Evolutionary conservation across 179 eudicot genomes (phyloP).

Genomic region (Patellifolia procumbens): DNA sequence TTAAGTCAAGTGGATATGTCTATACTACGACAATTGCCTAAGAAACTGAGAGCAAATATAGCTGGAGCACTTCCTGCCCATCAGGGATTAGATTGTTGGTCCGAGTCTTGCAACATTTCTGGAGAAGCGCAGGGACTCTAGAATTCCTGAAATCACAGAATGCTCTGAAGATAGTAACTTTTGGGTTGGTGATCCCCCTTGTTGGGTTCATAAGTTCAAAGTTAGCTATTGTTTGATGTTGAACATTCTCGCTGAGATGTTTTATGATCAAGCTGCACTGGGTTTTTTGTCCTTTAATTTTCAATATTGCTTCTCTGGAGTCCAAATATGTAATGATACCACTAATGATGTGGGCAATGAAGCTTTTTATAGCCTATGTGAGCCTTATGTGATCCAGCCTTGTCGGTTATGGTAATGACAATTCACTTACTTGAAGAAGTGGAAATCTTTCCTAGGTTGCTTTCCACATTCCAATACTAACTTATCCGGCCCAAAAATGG

Average conservation of each 20-base stretch:
- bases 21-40: too few species aligned
- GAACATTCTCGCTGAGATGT: conserved; percentile 51
- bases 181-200: conserved; percentile 81
- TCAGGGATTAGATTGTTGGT: conserved; percentile 39
- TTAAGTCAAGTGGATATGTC: too few species aligned
- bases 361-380: conserved; percentile 65
- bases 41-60: too few species aligned
- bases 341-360: too few species aligned
- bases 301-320: conserved; percentile 54
- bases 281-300: conserved; percentile 63
- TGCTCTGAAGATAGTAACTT: conserved; percentile 42
- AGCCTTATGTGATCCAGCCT: too few species aligned
- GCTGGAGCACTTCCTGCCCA: too few species aligned
- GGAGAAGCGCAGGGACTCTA: conserved; percentile 14
- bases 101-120: conserved; percentile 33
- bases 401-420: too few species aligned
- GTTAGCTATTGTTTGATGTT: conserved; percentile 50
- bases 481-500: too few species aligned
- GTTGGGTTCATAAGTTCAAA: conserved; percentile 72
- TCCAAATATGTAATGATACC: conserved; percentile 28
- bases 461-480: too few species aligned
- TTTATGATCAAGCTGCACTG: conserved; percentile 49
- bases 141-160: conserved; percentile 24
- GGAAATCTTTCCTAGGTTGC: too few species aligned
- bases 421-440: too few species aligned